Base-by-base conservation (phyloP, 768 basidiomycete genomes). In the Podaxis mareebaensis region DNA sequence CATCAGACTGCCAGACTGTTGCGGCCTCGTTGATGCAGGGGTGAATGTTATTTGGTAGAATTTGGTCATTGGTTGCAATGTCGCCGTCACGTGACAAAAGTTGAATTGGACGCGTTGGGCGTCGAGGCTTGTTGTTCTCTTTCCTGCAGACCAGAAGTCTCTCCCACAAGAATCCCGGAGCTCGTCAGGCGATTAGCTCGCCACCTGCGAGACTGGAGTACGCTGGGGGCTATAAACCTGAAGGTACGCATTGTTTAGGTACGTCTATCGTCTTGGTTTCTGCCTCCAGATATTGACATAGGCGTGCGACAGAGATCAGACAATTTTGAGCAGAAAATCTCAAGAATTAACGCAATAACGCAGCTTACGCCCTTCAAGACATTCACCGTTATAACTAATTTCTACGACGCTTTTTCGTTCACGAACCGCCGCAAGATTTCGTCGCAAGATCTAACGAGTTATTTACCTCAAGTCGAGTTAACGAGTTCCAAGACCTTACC, bases 261-360 rank as follows among this genome's bases (percentile, higher is more conserved):
- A 4, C 5, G 54, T 61, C 36, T 7, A 51, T 28, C 36, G 8
- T 12, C 10, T 49, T 44, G 3, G 20, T 26, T 48, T 51, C 20
- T 30, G 10, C 5, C 17, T n/a, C n/a, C 33, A n/a, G 44, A 15
- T 48, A 13, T 55, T 57, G 24, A 63, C 51, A 53, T 40, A 17
- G 28, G 2, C 20, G 17, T 38, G 6, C 11, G 26, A 24, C 26
- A 56, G 48, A 40, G 20, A 38, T 51, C 61, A 22, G 22, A 24
- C 22, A 51, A 10, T 51, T 56, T 4, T 49, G 20, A 15, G 30
- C 33, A 56, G 55, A 57, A 56, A 51, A 48, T 38, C 11, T 42
- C 28, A 57, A 55, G 33, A 63, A 40, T 44, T 39, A 62, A 62
- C 61, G 61, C 61, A 28, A 10, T 62, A n/a, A 62, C 61, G 53